Base-by-base conservation (phyloP, 2,329 filamentous ascomycete species). In the Hymenoscyphus fraxineus region DNA sequence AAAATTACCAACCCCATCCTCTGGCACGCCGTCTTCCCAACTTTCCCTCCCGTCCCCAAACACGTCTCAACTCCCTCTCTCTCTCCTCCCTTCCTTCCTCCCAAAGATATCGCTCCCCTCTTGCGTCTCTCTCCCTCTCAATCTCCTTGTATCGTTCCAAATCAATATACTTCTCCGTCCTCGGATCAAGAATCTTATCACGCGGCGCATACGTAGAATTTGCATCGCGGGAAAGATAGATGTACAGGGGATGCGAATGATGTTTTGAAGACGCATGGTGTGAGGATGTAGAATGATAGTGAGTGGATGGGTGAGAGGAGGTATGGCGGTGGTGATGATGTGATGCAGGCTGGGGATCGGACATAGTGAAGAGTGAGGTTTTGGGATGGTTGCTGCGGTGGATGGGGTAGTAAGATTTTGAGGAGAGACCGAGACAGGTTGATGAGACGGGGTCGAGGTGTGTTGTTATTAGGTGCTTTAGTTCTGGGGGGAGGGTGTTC, bases 11-110 rank as follows among this genome's bases (percentile, higher is more conserved):
- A 41, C 55, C 27, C 59, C 59, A 61, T 32, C 47, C 59, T 39
- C 59, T 61, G 27, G 54, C 51, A 22, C 54, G 58, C 39, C 60
- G 58, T 38, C 54, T 57, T 15, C 35, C 55, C 60, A 62, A 38
- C 60, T 51, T 62, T 19, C 60, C 60, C 27, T 62, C 60, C 51
- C 60, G 12, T 38, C 60, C 60, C 60, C 60, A 62, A 27, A 62
- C 13, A 39, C 60, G 57, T 16, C 60, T 62, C 19, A 62, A 31
- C 35, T 62, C 60, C 54, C 55, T 44, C 27, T 62, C 60, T 19
- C 60, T 62, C 60, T 62, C 60, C 27, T 38, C 55, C 35, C 54
- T 57, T 2, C 60, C 60, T 38, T 47, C 39, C 54, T 62, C 60
- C 60, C 60, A 62, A n/a, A 35, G 12, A 58, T 58, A 62, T 13